A percentile compares a stretch with the other conserved stretches of the same genome.
These are phyloP conservation scores for Anaeramoeba flamelloides DNA, from an alignment of 78 protist species.

Conservation along the genomic window DNA sequence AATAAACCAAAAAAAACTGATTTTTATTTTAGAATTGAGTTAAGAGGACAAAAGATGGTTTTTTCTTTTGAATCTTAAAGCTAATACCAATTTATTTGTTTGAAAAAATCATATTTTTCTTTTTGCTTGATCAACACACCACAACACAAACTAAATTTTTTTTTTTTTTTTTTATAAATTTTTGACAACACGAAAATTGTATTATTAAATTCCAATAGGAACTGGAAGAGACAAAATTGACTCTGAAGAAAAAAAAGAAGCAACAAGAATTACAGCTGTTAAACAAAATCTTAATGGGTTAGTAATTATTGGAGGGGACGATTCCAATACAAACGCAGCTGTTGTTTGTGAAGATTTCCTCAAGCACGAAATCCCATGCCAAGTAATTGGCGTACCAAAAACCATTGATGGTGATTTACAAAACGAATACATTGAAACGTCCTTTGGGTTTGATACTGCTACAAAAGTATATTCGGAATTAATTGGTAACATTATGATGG, in stretches of 20 bases:
- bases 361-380: background rate
- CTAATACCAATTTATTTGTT: too few relatives aligned
- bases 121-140: too few relatives aligned
- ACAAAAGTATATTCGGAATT: slow-evolving; percentile 14
- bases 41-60: too few relatives aligned
- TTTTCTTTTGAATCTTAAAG: too few relatives aligned
- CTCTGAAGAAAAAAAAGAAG: background rate
- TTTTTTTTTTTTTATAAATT: too few relatives aligned
- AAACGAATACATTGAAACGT: background rate
- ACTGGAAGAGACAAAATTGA: background rate
- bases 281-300: background rate
- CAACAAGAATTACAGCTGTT: background rate
- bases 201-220: background rate
- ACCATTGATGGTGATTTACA: background rate
- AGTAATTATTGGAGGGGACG: background rate
- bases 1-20: too few relatives aligned
- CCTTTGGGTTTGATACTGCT: slow-evolving; percentile 27
- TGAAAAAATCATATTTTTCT: too few relatives aligned
- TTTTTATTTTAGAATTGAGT: too few relatives aligned
- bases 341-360: background rate
- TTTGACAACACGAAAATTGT: too few relatives aligned
- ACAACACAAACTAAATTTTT: too few relatives aligned
- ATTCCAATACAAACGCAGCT: background rate
- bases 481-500: slow-evolving; percentile 29
- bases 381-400: background rate